Conservation (phyloP, 345 rosid genomes). For the Hypericum perforatum region DNA sequence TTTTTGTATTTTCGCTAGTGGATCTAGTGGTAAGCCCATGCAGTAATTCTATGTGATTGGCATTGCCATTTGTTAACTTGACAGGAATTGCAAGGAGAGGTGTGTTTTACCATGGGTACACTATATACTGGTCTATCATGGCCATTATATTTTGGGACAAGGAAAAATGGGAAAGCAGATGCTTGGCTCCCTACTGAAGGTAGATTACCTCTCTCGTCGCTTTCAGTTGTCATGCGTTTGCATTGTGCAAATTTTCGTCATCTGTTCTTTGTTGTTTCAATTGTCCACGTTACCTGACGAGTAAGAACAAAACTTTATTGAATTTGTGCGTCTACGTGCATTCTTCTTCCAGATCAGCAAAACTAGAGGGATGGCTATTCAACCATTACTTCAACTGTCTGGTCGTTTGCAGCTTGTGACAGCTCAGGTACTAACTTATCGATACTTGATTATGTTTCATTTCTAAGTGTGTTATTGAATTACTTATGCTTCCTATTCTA, state of each 20-base stretch:
- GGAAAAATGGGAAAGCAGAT: slow-evolving; percentile 32
- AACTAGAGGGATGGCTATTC: slow-evolving; percentile 49
- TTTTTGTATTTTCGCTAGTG: no score
- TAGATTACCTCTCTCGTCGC: slow-evolving; percentile 9
- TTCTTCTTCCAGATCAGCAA: slow-evolving; percentile 40
- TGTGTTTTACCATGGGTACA: slow-evolving; percentile 71
- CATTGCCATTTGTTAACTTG: background rate
- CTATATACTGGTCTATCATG: slow-evolving; percentile 60
- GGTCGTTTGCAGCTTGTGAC: slow-evolving; percentile 78
- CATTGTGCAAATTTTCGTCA: no score
- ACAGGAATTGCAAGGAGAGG: slow-evolving; percentile 51
- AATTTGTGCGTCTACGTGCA: background rate
- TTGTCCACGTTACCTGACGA: no score
- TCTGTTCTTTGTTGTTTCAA: no score
- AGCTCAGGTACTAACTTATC: slow-evolving; percentile 49
- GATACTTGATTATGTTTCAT: background rate
- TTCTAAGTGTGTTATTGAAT: background rate
- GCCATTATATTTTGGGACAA: slow-evolving; percentile 41
- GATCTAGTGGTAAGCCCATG: no score
- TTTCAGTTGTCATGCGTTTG: no score
- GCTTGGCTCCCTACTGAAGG: slow-evolving; percentile 56
- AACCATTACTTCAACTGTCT: slow-evolving; percentile 59
- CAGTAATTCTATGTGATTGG: no score
- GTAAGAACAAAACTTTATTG: no score
- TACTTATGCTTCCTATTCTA: slow-evolving; percentile 19